Conservation (phyloP, 2,329 filamentous ascomycete genomes). For the Neofusicoccum sp. region DNA sequence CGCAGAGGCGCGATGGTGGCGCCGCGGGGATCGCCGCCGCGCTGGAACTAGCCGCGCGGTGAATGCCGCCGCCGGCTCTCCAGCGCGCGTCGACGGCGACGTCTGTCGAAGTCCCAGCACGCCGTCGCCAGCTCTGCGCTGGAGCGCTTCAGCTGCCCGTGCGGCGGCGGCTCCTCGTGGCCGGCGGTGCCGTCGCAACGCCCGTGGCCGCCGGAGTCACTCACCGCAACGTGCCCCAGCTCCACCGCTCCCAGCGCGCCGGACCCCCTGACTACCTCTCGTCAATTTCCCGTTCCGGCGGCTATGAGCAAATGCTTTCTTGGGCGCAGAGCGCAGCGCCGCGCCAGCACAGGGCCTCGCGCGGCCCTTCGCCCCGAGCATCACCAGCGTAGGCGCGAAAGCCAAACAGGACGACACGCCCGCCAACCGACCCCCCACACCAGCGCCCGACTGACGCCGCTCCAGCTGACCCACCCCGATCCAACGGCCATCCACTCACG, state of each 20-base stretch:
- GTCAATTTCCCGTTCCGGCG: neutral
- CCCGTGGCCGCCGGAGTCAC: neutral
- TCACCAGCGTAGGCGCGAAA: neutral
- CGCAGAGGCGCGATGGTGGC: neutral
- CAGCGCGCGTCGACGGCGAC: conserved; percentile 5
- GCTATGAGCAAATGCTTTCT: neutral
- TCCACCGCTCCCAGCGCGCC: neutral
- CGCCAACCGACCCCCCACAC: conserved; percentile 1
- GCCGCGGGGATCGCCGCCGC: too few species aligned
- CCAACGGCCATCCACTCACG: conserved; percentile 6
- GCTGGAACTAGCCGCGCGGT: conserved; percentile 5
- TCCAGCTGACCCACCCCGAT: conserved; percentile 13
- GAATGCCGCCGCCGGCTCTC: conserved; percentile 5
- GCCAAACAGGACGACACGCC: conserved; percentile 13
- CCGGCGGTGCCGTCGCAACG: neutral
- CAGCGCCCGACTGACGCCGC: conserved; percentile 8
- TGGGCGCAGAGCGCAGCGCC: too few species aligned
- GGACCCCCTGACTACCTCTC: conserved; percentile 2
- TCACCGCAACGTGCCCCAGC: conserved; percentile 6
- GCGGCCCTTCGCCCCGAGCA: neutral
- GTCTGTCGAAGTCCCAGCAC: neutral
- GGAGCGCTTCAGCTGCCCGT: neutral
- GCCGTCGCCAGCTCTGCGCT: neutral
- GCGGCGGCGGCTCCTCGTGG: conserved; percentile 12
- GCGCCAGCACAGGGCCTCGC: neutral